Percentiles rank a stretch among this genome's conserved stretches.
Conservation (phyloP, 345 rosid genomes). For the Dipteronia dyeriana region DNA sequence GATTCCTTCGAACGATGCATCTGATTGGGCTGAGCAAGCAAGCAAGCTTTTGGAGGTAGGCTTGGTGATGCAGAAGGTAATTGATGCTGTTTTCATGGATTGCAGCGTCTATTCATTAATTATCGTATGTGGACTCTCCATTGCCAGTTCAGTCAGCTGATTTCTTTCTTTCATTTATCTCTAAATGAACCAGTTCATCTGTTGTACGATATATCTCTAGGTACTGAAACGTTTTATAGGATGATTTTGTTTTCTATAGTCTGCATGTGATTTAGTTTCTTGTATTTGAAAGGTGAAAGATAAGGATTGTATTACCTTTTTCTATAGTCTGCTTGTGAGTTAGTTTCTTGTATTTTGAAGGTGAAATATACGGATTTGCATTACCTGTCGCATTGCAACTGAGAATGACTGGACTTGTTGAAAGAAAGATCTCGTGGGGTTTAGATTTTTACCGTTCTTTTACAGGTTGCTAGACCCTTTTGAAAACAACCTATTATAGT, state of each 20-base stretch:
- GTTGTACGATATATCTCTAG: background rate
- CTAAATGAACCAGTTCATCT: background rate
- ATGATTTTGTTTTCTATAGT: constrained; percentile 9
- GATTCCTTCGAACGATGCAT: constrained; percentile 27
- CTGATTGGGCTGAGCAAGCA: constrained; percentile 59
- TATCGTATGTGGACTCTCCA: constrained; percentile 56
- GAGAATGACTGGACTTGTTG: background rate
- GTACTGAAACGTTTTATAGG: background rate
- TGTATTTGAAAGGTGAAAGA: background rate
- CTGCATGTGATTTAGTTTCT: background rate
- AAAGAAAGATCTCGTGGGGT: background rate
- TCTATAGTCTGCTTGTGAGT: background rate
- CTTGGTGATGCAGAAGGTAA: constrained; percentile 55
- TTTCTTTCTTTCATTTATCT: background rate
- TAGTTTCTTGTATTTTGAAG: background rate
- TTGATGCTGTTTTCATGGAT: constrained; percentile 71
- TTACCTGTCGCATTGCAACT: background rate
- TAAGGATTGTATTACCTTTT: background rate
- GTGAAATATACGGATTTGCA: background rate
- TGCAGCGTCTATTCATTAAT: constrained; percentile 61
- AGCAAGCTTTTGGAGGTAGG: constrained; percentile 65
- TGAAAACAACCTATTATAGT: background rate
- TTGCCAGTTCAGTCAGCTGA: constrained; percentile 24
- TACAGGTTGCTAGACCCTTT: background rate
- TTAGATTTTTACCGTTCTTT: background rate